These are phyloP conservation scores for Ilex paraguariensis DNA, from an alignment of 305 asterid genomes.

Conservation along the genomic window DNA sequence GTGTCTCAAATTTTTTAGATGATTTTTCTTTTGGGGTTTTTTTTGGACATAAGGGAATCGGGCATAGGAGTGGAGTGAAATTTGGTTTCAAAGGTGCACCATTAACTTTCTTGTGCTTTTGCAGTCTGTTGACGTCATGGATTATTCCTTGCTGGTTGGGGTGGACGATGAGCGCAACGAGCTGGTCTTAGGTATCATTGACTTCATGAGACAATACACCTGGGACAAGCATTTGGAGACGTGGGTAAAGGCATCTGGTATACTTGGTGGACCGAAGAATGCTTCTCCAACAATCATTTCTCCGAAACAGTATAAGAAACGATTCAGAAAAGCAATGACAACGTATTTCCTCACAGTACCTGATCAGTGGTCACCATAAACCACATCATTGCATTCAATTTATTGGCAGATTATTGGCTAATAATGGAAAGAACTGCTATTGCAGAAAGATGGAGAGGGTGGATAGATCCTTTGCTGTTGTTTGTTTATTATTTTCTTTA, in stretches of 20 bases:
- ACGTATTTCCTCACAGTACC: conserved; percentile 87
- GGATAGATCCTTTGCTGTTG: too few relatives aligned
- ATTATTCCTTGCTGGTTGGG: conserved; percentile 89
- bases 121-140: conserved; percentile 95
- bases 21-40: too few relatives aligned
- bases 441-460: conserved; percentile 3
- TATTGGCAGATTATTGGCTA: conserved; percentile 16
- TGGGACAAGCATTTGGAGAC: conserved; percentile 99
- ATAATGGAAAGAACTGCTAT: conserved; percentile 9
- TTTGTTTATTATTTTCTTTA: too few relatives aligned
- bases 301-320: conserved; percentile 87
- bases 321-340: conserved; percentile 97
- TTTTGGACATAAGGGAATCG: neutral
- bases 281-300: conserved; percentile 87
- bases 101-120: neutral
- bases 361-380: conserved; percentile 72
- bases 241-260: conserved; percentile 92
- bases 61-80: neutral
- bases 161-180: conserved; percentile 81
- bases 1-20: neutral
- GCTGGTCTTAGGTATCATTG: conserved; percentile 86
- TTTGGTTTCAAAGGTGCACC: too few relatives aligned
- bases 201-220: conserved; percentile 91
- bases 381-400: conserved; percentile 4
- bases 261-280: conserved; percentile 86